These are phyloP conservation scores for Amauroascus niger DNA, from an alignment of 2,329 filamentous ascomycete genomes.

Conservation along the genomic window DNA sequence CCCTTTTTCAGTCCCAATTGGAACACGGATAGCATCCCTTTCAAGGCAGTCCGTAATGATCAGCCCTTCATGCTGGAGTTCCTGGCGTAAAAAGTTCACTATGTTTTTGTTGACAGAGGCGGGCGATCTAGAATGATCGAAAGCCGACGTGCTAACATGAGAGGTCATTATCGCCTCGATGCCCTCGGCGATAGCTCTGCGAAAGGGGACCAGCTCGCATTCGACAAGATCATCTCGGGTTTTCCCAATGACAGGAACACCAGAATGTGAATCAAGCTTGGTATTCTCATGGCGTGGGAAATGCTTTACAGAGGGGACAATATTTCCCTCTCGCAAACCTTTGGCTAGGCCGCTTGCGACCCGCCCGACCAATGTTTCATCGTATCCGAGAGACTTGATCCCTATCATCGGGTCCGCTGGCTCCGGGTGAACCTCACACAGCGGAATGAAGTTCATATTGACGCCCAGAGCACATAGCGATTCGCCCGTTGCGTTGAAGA, in stretches of 20 bases:
- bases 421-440: constrained; percentile 39
- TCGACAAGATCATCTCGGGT: constrained; percentile 30
- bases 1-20: constrained; percentile 35
- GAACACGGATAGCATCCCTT: constrained; percentile 37
- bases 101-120: constrained; percentile 33
- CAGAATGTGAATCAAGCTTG: constrained; percentile 38
- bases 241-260: constrained; percentile 34
- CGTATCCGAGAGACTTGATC: constrained; percentile 36
- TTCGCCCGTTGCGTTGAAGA: constrained; percentile 34
- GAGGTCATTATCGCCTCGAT: constrained; percentile 40
- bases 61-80: constrained; percentile 38
- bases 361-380: constrained; percentile 35
- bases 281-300: constrained; percentile 41
- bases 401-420: constrained; percentile 39
- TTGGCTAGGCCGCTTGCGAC: constrained; percentile 33
- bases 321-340: constrained; percentile 32
- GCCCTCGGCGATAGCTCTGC: constrained; percentile 34
- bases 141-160: constrained; percentile 34
- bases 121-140: constrained; percentile 30
- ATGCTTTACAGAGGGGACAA: constrained; percentile 39
- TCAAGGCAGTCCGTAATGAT: constrained; percentile 40
- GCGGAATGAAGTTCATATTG: constrained; percentile 41
- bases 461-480: constrained; percentile 33
- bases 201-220: constrained; percentile 38
- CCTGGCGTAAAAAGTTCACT: constrained; percentile 33